Evolutionary conservation across 768 basidiomycete species (phyloP).

Genomic region (Neoboletus brunneissimus): DNA sequence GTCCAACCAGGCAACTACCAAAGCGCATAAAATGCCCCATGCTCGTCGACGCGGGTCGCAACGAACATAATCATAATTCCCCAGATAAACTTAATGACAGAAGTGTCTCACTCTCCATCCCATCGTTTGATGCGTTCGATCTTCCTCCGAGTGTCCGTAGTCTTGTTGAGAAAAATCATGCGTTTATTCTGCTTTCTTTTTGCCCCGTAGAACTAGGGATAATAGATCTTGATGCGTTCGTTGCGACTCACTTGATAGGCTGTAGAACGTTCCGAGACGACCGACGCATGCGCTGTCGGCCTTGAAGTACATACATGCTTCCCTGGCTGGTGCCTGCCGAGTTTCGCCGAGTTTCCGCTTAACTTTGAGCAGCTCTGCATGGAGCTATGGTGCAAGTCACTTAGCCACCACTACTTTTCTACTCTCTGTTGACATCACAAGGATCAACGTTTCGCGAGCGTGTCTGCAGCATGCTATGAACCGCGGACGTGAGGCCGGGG

Average conservation of each 20-base stretch:
- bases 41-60: neutral
- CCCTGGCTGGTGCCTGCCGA: no score
- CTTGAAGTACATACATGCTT: no score
- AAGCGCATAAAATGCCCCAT: conserved; percentile 9
- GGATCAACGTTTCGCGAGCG: conserved; percentile 45
- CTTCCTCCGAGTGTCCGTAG: neutral
- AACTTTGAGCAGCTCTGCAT: no score
- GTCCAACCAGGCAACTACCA: conserved; percentile 28
- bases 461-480: conserved; percentile 26
- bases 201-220: neutral
- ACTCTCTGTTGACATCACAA: conserved; percentile 19
- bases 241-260: neutral
- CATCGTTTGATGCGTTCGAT: neutral
- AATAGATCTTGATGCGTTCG: neutral
- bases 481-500: conserved; percentile 3
- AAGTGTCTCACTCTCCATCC: neutral
- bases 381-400: no score
- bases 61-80: neutral
- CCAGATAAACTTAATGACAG: neutral
- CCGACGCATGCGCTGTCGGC: neutral
- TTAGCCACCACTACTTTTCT: no score
- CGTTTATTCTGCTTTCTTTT: neutral
- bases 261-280: no score
- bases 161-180: neutral
- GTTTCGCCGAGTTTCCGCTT: no score